Conservation (phyloP, 805 yeast genomes). For the Ogataea sp. region DNA sequence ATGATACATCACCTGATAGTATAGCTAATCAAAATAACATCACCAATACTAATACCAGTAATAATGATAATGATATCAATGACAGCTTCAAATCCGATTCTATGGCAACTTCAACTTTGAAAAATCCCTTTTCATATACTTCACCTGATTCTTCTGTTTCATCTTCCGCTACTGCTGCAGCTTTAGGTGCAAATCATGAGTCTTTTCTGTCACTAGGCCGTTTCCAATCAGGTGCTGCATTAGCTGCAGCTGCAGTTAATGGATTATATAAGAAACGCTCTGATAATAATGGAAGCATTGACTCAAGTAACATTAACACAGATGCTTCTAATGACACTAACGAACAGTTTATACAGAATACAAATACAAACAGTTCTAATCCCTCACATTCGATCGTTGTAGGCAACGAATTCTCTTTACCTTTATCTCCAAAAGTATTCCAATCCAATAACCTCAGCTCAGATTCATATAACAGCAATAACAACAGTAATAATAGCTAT, state of each 20-base stretch:
- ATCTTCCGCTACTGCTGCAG: background rate
- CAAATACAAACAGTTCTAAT: no score
- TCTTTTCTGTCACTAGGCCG: conserved; percentile 11
- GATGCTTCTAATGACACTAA: no score
- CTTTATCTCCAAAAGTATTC: no score
- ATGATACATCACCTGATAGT: background rate
- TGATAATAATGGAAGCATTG: no score
- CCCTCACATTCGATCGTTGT: no score
- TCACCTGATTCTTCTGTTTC: conserved; percentile 4
- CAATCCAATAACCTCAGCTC: no score
- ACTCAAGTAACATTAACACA: no score
- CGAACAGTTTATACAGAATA: background rate
- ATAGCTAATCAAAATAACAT: background rate
- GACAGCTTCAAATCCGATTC: no score
- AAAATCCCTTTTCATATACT: no score
- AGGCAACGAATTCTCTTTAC: no score
- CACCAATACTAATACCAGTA: background rate
- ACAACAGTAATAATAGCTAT: background rate
- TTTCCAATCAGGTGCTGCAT: conserved; percentile 23
- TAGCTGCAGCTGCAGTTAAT: conserved; percentile 23
- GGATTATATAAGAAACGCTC: conserved; percentile 7
- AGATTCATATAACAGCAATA: no score
- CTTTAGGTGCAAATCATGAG: background rate
- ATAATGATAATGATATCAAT: conserved; percentile 2
- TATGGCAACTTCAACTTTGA: no score